phyloP scores from a whole-genome alignment of 306 rosid species.

The Ochetophila trinervis region DNA sequence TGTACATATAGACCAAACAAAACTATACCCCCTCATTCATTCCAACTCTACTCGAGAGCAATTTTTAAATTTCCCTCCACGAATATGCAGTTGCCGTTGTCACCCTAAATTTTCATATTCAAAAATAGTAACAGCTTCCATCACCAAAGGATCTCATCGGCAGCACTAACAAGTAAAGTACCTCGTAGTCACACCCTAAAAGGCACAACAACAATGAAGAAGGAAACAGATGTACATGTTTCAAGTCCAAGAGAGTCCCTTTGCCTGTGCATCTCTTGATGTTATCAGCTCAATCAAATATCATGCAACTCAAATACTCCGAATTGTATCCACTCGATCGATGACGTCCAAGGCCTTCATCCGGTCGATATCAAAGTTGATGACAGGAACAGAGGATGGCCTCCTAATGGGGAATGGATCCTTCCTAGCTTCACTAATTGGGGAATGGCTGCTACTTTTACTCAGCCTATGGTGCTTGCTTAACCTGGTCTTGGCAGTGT shows the following conservation, averaged over 20 bases:
- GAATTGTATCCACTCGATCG: conserved; percentile 78
- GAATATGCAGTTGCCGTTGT: background rate
- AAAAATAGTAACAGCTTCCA: background rate
- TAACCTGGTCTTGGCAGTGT: conserved; percentile 60
- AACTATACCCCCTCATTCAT: conserved; percentile 10
- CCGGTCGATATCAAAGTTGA: conserved; percentile 71
- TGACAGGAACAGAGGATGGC: conserved; percentile 66
- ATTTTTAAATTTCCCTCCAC: background rate
- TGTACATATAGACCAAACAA: conserved; percentile 26
- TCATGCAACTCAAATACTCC: conserved; percentile 22
- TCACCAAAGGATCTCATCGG: conserved; percentile 6
- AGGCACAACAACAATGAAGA: background rate
- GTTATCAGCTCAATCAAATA: background rate
- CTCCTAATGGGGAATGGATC: conserved; percentile 58
- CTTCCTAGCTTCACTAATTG: conserved; percentile 48
- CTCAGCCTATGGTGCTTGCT: conserved; percentile 78
- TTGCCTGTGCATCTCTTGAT: background rate
- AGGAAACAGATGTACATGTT: background rate
- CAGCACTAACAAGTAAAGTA: background rate
- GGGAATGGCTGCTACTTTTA: conserved; percentile 92
- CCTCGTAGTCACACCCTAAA: background rate
- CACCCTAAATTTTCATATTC: conserved; percentile 20
- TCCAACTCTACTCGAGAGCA: conserved; percentile 26
- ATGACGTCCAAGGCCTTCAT: conserved; percentile 77
- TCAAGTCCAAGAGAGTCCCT: background rate